These are phyloP conservation scores for Trichoderma pleuroti DNA, from an alignment of 2,329 filamentous ascomycete species.

Conservation along the genomic window DNA sequence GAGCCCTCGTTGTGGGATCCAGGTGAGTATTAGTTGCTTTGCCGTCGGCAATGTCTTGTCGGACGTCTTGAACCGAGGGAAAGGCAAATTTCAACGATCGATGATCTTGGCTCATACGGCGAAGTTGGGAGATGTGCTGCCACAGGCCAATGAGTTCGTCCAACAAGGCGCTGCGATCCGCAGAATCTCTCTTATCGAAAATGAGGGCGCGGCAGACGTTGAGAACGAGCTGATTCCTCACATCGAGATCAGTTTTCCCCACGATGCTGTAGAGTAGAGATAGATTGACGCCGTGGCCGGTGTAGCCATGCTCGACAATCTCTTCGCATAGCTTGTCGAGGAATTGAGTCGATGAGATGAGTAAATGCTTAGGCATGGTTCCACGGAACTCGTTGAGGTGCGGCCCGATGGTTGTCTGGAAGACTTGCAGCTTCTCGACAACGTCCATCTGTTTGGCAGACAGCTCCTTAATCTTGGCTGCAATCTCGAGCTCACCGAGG, in stretches of 20 bases:
- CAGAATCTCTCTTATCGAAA: slow-evolving; percentile 19
- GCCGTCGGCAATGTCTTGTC: slow-evolving; percentile 21
- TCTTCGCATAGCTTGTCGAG: slow-evolving; percentile 23
- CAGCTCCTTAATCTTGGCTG: slow-evolving; percentile 30
- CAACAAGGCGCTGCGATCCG: slow-evolving; percentile 23
- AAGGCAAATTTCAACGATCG: slow-evolving; percentile 29
- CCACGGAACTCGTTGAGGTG: slow-evolving; percentile 28
- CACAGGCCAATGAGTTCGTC: slow-evolving; percentile 35
- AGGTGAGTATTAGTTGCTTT: background rate
- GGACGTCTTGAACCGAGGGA: slow-evolving; percentile 29
- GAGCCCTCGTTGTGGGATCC: slow-evolving; percentile 22
- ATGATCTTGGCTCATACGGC: slow-evolving; percentile 27
- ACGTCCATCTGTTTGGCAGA: slow-evolving; percentile 18
- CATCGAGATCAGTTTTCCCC: slow-evolving; percentile 28
- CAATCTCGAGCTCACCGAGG: slow-evolving; percentile 31
- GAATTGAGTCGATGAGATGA: slow-evolving; percentile 23
- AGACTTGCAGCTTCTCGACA: slow-evolving; percentile 25
- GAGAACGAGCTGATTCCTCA: slow-evolving; percentile 32
- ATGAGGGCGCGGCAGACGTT: slow-evolving; percentile 30
- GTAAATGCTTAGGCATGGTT: slow-evolving; percentile 30
- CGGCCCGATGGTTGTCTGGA: slow-evolving; percentile 32
- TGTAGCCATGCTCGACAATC: slow-evolving; percentile 22
- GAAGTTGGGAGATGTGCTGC: slow-evolving; percentile 37
- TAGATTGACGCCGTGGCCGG: slow-evolving; percentile 25
- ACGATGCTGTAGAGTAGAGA: slow-evolving; percentile 27